Conservation (phyloP, 495 filamentous ascomycete genomes). For the Amorphotheca resinae region DNA sequence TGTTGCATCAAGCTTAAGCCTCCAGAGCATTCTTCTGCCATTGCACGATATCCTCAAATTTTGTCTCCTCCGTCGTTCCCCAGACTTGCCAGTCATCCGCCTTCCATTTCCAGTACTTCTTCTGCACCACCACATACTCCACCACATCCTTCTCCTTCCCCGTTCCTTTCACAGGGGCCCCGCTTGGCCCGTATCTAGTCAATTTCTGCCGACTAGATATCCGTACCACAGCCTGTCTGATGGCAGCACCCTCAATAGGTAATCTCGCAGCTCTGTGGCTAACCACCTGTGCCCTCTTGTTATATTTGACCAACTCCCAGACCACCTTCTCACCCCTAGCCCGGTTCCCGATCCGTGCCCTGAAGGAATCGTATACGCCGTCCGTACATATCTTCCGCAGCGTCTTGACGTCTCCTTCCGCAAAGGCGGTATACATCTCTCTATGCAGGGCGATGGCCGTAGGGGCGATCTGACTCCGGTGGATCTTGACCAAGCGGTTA, state of each 20-base stretch:
- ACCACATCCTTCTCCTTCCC: constrained; percentile 48
- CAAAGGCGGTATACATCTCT: constrained; percentile 61
- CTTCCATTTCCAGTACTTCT: constrained; percentile 35
- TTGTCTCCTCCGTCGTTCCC: constrained; percentile 54
- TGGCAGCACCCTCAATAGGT: constrained; percentile 30
- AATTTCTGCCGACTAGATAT: constrained; percentile 57
- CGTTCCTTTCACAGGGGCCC: constrained; percentile 28
- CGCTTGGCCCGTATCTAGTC: constrained; percentile 26
- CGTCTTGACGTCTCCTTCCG: constrained; percentile 44
- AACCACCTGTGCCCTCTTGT: constrained; percentile 44
- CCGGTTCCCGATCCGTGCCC: constrained; percentile 41
- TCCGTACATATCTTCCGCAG: constrained; percentile 47
- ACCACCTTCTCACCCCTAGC: constrained; percentile 33
- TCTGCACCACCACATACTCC: constrained; percentile 75
- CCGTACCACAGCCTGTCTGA: constrained; percentile 62
- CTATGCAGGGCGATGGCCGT: constrained; percentile 48
- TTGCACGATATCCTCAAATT: constrained; percentile 32
- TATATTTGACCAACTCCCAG: constrained; percentile 59
- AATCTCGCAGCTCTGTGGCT: constrained; percentile 43
- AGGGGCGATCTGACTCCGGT: constrained; percentile 29
- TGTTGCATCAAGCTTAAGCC: not conserved
- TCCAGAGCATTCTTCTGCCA: constrained; percentile 6
- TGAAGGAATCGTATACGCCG: constrained; percentile 45
- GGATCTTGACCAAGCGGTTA: constrained; percentile 22
- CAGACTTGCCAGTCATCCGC: constrained; percentile 61